These are phyloP conservation scores for Thymus quinquecostatus DNA, from an alignment of 257 asterid species.

Conservation along the genomic window DNA sequence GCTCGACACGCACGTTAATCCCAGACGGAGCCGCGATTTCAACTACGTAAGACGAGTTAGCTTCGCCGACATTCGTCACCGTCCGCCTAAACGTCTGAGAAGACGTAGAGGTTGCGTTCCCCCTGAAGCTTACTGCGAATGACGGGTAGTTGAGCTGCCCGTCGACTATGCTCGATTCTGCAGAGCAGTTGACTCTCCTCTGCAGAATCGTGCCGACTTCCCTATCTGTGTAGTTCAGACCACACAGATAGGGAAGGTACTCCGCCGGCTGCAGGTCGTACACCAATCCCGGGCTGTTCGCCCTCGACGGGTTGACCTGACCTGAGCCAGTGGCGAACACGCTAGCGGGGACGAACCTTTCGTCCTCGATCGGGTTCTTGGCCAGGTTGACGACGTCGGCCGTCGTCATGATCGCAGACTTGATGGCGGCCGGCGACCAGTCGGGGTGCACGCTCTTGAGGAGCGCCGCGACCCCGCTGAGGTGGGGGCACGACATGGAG, in stretches of 20 bases:
- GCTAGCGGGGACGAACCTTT: constrained; percentile 24
- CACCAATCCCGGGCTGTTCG: constrained; percentile 32
- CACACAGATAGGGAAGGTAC: constrained; percentile 35
- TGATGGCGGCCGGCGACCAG: constrained; percentile 46
- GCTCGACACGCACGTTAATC: constrained; percentile 16
- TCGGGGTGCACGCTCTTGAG: constrained; percentile 35
- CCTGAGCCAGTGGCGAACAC: constrained; percentile 37
- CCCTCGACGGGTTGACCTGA: constrained; percentile 38
- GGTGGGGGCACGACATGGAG: constrained; percentile 45
- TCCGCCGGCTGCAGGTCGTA: constrained; percentile 26
- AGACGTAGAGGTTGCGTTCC: background rate
- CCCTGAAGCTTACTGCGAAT: constrained; percentile 9
- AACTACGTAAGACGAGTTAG: constrained; percentile 21
- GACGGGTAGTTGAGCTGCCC: constrained; percentile 31
- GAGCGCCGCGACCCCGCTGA: constrained; percentile 39
- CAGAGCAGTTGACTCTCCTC: constrained; percentile 17
- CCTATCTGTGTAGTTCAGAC: constrained; percentile 24
- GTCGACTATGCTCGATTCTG: constrained; percentile 7
- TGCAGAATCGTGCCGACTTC: constrained; percentile 13
- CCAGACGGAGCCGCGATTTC: constrained; percentile 12
- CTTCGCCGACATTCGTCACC: constrained; percentile 34
- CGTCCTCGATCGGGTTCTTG: constrained; percentile 27
- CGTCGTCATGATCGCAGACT: constrained; percentile 44
- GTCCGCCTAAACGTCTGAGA: constrained; percentile 31
- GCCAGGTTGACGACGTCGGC: constrained; percentile 32